Base-by-base conservation (phyloP, 306 rosid species). In the Morella rubra region DNA sequence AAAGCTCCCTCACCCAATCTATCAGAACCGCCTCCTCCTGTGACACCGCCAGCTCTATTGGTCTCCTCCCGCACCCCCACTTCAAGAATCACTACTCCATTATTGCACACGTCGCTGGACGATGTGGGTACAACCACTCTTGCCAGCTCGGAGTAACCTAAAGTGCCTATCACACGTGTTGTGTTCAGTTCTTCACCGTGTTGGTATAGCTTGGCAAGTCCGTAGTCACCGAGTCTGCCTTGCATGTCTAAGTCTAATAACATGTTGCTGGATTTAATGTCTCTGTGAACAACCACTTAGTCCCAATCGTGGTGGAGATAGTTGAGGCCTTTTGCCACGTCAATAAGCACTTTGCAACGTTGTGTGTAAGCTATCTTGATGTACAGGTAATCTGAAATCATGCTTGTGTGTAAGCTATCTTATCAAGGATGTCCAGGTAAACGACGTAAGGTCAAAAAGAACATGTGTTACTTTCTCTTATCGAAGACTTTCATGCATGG, bases 261-360 rank as follows among this genome's bases (percentile, higher is more conserved):
- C 10, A 94, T 86, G 47, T 94, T 94, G 74, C 98, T 87, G 0
- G 98, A 92, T 49, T 94, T 94, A 0, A 94, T 73, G 73, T 94
- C 98, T 61, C 98, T 77, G 62, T 94, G 98, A 58, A 94, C 84
- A 15, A 94, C 98, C 50, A 90, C 88, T 66, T 92, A 90, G 67
- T 94, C 96, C 97, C 97, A 94, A 5, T 97, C 97, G 2, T 89
- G 88, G 82, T 94, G 98, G 47, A 94, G 91, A 56, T 94, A 94
- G 81, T 83, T 85, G 42, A 94, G 72, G 7, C 96, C 98, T 64
- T 94, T 97, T 0, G 96, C 98, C 10, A 94, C 96, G 45, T 94
- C 96, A 5, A 87, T 83, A 3, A 94, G 89, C 6, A 94, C 83
- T 42, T 89, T 78, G 3, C 93, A 88, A 3, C 97, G 89, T 8